Conservation (phyloP, 2,329 filamentous ascomycete species). For the Trichoderma brevicompactum region DNA sequence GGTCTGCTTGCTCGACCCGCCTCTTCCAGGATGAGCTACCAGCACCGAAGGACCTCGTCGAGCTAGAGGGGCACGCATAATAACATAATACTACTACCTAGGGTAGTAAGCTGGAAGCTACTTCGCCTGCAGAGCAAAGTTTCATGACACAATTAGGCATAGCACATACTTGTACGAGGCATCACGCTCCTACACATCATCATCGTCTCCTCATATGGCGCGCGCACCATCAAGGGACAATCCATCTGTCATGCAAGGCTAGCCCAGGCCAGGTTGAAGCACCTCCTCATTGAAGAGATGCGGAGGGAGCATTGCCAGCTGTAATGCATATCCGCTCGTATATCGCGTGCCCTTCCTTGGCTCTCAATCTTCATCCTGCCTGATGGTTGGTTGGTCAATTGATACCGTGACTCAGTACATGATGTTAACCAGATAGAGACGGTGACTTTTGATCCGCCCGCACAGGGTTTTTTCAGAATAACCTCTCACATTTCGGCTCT, state of each 20-base stretch:
- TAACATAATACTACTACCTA: neutral
- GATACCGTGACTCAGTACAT: neutral
- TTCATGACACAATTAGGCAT: conserved; percentile 8
- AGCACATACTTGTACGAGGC: conserved; percentile 6
- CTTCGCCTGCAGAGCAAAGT: conserved; percentile 9
- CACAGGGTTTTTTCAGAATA: conserved; percentile 3
- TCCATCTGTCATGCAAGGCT: conserved; percentile 1
- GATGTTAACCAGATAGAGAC: neutral
- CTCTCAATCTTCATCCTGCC: neutral
- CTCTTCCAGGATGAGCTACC: conserved; percentile 2
- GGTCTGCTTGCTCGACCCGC: conserved; percentile 1
- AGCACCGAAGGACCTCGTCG: conserved; percentile 12
- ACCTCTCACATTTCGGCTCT: conserved; percentile 13
- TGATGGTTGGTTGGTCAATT: neutral
- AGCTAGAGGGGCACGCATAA: conserved; percentile 23
- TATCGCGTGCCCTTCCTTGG: neutral
- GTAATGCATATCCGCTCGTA: neutral
- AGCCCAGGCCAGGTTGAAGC: neutral
- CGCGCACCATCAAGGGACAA: conserved; percentile 3
- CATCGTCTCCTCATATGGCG: conserved; percentile 2
- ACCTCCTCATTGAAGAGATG: neutral
- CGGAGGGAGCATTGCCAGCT: conserved; percentile 4
- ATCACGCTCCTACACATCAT: neutral
- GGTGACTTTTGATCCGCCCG: neutral
- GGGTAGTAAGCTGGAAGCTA: conserved; percentile 1